These are phyloP conservation scores for Penicillium sp. DNA, from an alignment of 2,329 filamentous ascomycete species.

Conservation along the genomic window DNA sequence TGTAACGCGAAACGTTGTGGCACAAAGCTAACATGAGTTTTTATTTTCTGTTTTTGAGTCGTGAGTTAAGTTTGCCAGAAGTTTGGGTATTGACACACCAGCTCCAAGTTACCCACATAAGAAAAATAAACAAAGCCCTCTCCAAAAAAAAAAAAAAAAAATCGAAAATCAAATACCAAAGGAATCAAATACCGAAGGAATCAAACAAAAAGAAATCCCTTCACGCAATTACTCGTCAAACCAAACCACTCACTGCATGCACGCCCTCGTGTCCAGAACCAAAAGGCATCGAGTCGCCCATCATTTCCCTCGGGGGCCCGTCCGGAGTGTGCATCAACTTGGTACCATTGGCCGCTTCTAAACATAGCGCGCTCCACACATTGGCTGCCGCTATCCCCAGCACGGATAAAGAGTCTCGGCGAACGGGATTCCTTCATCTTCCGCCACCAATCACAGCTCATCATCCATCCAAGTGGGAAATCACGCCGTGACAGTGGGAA, in stretches of 20 bases:
- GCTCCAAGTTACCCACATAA: neutral
- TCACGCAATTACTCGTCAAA: neutral
- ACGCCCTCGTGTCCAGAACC: neutral
- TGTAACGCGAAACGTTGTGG: constrained; percentile 10
- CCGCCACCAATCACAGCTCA: constrained; percentile 15
- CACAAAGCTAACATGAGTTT: neutral
- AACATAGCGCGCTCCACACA: constrained; percentile 25
- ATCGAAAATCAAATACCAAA: neutral
- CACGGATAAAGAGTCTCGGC: neutral
- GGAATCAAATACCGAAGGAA: neutral
- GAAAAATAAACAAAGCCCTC: neutral
- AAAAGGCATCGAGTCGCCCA: constrained; percentile 4
- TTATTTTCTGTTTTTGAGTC: neutral
- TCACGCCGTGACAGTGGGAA: constrained; percentile 11
- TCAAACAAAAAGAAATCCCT: neutral
- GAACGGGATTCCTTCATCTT: constrained; percentile 4
- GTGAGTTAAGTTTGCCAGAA: constrained; percentile 1
- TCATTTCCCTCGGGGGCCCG: constrained; percentile 9
- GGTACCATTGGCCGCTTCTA: constrained; percentile 25
- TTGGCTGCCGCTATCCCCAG: constrained; percentile 9
- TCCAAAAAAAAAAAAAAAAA: neutral
- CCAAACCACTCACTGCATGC: neutral
- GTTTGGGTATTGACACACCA: constrained; percentile 2
- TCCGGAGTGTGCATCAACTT: constrained; percentile 8
- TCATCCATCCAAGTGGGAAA: neutral